Percentiles rank a stretch among this genome's conserved stretches.
These are phyloP conservation scores for Pyrenochaeta sp. DNA, from an alignment of 2,329 filamentous ascomycete genomes.

Conservation along the genomic window DNA sequence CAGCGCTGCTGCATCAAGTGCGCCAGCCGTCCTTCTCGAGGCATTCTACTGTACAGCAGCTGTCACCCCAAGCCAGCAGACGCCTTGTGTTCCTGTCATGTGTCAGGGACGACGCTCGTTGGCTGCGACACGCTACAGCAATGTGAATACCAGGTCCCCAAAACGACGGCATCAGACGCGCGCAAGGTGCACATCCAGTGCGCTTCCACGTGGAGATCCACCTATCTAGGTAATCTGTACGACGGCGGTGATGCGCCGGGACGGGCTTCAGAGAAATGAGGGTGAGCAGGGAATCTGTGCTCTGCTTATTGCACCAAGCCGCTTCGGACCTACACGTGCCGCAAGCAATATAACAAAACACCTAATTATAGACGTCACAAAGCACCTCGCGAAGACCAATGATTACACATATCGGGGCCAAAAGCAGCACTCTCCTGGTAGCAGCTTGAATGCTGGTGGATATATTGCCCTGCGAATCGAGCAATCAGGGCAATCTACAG, in stretches of 20 bases:
- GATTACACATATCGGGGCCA: conserved; percentile 31
- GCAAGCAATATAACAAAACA: conserved; percentile 41
- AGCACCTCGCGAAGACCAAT: conserved; percentile 19
- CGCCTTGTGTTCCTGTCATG: conserved; percentile 34
- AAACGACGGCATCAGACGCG: conserved; percentile 26
- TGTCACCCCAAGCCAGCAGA: conserved; percentile 38
- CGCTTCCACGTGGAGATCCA: conserved; percentile 47
- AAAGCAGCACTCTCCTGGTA: conserved; percentile 28
- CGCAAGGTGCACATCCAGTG: conserved; percentile 27
- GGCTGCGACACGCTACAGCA: conserved; percentile 6
- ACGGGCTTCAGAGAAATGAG: conserved; percentile 35
- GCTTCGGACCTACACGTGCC: conserved; percentile 43
- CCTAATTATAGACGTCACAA: conserved; percentile 43
- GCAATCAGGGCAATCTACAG: conserved; percentile 25
- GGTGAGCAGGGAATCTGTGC: conserved; percentile 19
- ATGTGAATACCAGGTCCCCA: conserved; percentile 5
- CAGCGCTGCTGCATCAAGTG: conserved; percentile 13
- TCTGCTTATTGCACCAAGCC: conserved; percentile 39
- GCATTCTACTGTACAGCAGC: conserved; percentile 27
- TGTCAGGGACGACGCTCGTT: conserved; percentile 2
- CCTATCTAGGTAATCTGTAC: conserved; percentile 30
- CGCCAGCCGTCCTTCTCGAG: conserved; percentile 15
- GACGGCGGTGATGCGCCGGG: conserved; percentile 32
- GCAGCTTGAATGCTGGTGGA: conserved; percentile 5
- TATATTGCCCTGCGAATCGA: conserved; percentile 26